Base-by-base conservation (phyloP, 106 monocot genomes). In the Ottelia alismoides region DNA sequence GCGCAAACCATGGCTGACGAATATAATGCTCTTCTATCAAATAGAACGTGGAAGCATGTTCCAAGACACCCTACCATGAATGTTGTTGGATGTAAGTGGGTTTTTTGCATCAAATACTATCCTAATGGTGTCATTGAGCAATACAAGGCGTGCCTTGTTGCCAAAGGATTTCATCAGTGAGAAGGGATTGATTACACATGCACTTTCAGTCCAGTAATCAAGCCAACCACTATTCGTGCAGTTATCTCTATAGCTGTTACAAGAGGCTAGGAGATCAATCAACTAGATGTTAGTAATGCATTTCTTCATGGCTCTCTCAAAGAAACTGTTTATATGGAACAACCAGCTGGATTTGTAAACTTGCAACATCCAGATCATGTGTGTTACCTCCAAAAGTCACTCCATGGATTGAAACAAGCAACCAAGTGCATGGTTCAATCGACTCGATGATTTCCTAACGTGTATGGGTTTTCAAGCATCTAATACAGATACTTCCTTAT, bases 71-170 rank as follows among this genome's bases (percentile, higher is more conserved):
- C 26, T 17, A 2, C 2, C 12, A 18, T 18, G 7, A 54, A 52
- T 25, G 9, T 52, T 1, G 52, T 52, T 26, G 52, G 52, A 3
- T 52, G 52, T 19, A 52, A 52, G 17, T 52, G 52, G 52, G 52
- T 52, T 3, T 52, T 52, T 25, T 2, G 23, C 7, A 21, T 52
- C 5, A 52, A 52, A 25, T 25, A 25, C 3, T 3, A 19, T 2
- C 26, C 23, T 25, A 5, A 52, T 52, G 52, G 52, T 25, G 2
- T 25, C 52, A 52, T 52, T 52, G 52, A 52, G 2, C 12, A 25
- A 23, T 25, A 25, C 23, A 52, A 52, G 23, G 47, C 47, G 11
- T 19, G 47, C n/a, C 20, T 47, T 9, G 18, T 47, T 2, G n/a
- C 47, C n/a, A 47, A 52, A 25, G 23, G 52, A 10, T 49, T 49